These are phyloP conservation scores for Micromonas commoda DNA, from an alignment of 139 green algal genomes.

Conservation along the genomic window DNA sequence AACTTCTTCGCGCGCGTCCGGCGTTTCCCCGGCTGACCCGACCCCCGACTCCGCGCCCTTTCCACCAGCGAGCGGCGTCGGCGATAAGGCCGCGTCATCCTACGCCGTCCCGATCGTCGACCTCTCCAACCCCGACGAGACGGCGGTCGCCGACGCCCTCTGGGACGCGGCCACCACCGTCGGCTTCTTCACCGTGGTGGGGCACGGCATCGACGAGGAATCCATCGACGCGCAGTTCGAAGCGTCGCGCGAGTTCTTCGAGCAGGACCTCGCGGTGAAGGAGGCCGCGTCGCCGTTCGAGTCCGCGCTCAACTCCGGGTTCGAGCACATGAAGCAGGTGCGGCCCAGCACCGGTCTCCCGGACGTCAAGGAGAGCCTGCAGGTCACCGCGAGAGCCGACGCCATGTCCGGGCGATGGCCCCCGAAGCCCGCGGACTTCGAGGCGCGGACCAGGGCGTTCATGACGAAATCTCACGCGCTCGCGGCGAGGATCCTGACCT, in stretches of 20 bases:
- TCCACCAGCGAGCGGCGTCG: too few species aligned
- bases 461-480: not conserved
- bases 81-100: too few species aligned
- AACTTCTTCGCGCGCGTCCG: too few species aligned
- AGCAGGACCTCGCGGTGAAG: not conserved
- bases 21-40: too few species aligned
- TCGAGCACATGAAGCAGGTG: slow-evolving; percentile 15
- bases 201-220: not conserved
- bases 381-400: slow-evolving; percentile 3
- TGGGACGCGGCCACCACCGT: not conserved
- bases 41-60: too few species aligned
- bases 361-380: slow-evolving; percentile 23
- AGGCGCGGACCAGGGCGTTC: not conserved
- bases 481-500: not conserved
- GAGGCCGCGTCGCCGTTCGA: not conserved
- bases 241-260: not conserved
- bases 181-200: not conserved
- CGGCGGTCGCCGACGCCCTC: not conserved
- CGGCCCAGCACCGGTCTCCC: not conserved
- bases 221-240: not conserved
- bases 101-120: slow-evolving; percentile 19
- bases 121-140: not conserved
- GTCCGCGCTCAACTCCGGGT: not conserved
- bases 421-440: not conserved
- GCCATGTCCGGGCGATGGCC: slow-evolving; percentile 19